These are phyloP conservation scores for Escovopsis sp. DNA, from an alignment of 2,329 filamentous ascomycete species.

Conservation along the genomic window DNA sequence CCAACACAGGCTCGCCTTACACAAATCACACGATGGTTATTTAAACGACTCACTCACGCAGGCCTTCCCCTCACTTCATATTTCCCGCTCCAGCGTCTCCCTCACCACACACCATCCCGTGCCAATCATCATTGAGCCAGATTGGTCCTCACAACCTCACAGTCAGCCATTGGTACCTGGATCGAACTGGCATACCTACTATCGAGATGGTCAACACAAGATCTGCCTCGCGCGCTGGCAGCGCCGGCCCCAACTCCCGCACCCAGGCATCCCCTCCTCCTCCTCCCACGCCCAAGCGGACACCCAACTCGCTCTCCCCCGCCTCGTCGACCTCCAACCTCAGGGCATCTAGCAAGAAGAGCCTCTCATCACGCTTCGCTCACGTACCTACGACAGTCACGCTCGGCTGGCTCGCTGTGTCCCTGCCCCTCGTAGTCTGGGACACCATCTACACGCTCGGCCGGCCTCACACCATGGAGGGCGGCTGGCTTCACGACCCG, in stretches of 20 bases:
- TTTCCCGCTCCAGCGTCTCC: not conserved
- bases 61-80: too few relatives aligned
- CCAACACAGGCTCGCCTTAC: not conserved
- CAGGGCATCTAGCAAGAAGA: slow-evolving; percentile 4
- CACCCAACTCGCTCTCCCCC: slow-evolving; percentile 4
- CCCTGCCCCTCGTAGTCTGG: slow-evolving; percentile 68
- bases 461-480: slow-evolving; percentile 69
- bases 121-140: not conserved
- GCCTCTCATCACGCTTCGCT: slow-evolving; percentile 16
- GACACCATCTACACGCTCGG: slow-evolving; percentile 66
- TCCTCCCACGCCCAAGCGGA: slow-evolving; percentile 1
- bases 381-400: slow-evolving; percentile 32
- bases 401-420: slow-evolving; percentile 58
- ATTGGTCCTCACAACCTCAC: not conserved
- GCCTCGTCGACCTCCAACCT: slow-evolving; percentile 6
- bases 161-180: not conserved
- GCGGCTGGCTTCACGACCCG: slow-evolving; percentile 56
- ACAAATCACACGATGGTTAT: not conserved
- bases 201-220: slow-evolving; percentile 24
- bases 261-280: slow-evolving; percentile 7
- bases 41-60: too few relatives aligned
- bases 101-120: not conserved
- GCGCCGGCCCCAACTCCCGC: slow-evolving; percentile 11
- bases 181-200: not conserved
- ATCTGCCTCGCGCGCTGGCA: slow-evolving; percentile 19